Evolutionary conservation across 352 stramenopile genomes (phyloP), one percentile per base, ranked within the genome.

Genomic region (Pythium vanterpoolii): DNA sequence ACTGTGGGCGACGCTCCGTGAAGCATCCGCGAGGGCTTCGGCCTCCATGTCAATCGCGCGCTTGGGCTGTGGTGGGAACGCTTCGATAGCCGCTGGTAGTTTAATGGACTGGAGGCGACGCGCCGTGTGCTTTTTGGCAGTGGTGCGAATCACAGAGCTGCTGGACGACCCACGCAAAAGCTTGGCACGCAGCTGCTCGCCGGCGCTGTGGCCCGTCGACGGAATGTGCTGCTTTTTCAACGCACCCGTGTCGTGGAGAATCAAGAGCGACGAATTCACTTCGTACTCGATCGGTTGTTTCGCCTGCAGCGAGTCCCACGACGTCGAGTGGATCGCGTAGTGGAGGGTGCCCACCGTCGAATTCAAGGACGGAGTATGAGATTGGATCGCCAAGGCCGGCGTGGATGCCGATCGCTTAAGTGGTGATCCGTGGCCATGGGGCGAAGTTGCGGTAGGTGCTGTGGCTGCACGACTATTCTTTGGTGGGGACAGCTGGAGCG

Each of bases 251-350:
- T 79, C 64, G 28, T 86, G 76, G 10, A 86, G 51, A 36, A 86
- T 78, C 18, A 87, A 55, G 16, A 87, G 19, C 28, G 77, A 83
- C 11, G 74, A 84, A 45, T 87, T 79, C 42, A 87, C 77, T 45
- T 83, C 73, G 56, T 81, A 84, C 56, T 86, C 76, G 47, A 73
- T 65, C 0, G 76, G 76, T 18, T 82, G 78, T 4, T 54, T 48
- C 5, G 76, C 61, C 49, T 83, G 64, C 1, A 86, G 52, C 13
- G 76, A 83, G 10, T 75, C 73, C 76, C 76, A 86, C 8, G 76
- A 82, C 51, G 64, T 56, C 21, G 36, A 45, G 23, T 51, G 58
- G 42, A 52, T 56, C 6, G 56, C 50, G 5, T 42, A 56, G 50
- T 76, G 63, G 18, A 61, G 43, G 33, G 61, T 48, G 0, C 58